Evolutionary conservation across 768 basidiomycete genomes (phyloP).

Genomic region (Mycena alexandri): DNA sequence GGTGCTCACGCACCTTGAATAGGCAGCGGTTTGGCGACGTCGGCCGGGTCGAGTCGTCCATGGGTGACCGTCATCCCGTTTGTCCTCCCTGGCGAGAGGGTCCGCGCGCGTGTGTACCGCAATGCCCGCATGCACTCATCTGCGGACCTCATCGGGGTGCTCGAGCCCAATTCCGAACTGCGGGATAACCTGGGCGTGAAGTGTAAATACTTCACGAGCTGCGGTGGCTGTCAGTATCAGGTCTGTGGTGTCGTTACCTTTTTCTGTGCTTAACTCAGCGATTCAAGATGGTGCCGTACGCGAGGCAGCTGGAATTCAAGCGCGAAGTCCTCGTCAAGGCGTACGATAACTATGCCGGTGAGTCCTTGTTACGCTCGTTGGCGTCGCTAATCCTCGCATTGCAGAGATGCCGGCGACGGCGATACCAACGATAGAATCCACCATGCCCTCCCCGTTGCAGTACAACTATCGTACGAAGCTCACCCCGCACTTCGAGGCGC

Average conservation of each 20-base stretch:
- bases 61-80: constrained; percentile 92
- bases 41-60: constrained; percentile 59
- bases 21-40: constrained; percentile 79
- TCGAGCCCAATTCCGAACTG: constrained; percentile 71
- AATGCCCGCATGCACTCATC: constrained; percentile 79
- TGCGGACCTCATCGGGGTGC: constrained; percentile 78
- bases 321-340: constrained; percentile 88
- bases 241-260: constrained; percentile 51
- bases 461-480: constrained; percentile 97
- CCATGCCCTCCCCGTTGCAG: constrained; percentile 88
- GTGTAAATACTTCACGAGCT: constrained; percentile 91
- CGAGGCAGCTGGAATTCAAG: constrained; percentile 88
- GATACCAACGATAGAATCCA: constrained; percentile 77
- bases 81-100: constrained; percentile 84
- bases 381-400: constrained; percentile 17
- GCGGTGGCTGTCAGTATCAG: constrained; percentile 96
- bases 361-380: constrained; percentile 26
- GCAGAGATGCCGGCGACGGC: constrained; percentile 66
- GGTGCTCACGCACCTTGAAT: background rate
- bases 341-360: constrained; percentile 81
- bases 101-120: constrained; percentile 80
- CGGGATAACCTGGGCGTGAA: constrained; percentile 74
- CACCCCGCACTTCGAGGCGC: constrained; percentile 94
- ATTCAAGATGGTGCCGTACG: constrained; percentile 87
- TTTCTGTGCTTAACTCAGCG: background rate